Percentiles rank a stretch among this genome's conserved stretches.
Conservation (phyloP, 441 rosid genomes). For the Syzygium syzygioides region DNA sequence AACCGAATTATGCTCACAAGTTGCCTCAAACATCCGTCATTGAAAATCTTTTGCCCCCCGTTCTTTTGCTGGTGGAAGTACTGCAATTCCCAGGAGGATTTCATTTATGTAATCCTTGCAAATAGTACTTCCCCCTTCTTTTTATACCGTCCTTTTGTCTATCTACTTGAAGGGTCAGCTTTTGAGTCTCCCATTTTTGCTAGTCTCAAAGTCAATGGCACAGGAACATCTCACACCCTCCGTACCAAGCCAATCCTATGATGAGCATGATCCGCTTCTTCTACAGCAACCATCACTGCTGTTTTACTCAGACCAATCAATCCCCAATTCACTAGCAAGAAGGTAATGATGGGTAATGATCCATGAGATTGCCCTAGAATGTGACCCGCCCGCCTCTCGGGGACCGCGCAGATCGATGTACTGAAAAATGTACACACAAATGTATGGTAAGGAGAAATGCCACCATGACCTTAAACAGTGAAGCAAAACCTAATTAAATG, state of each 20-base stretch:
- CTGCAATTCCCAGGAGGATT: not conserved
- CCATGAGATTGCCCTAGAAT: not conserved
- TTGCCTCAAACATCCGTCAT: not conserved
- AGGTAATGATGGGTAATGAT: not conserved
- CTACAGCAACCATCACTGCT: not conserved
- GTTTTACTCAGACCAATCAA: not conserved
- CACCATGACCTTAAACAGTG: slow-evolving; percentile 12
- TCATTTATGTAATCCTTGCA: not conserved
- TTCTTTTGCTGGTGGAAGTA: not conserved
- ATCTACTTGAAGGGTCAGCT: not conserved
- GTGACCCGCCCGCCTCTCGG: not conserved
- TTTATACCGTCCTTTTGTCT: not conserved
- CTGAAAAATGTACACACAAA: not conserved
- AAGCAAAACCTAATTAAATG: slow-evolving; percentile 2
- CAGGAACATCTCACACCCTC: not conserved
- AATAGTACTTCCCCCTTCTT: not conserved
- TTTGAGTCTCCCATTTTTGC: not conserved
- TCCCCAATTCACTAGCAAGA: not conserved
- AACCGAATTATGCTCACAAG: not conserved
- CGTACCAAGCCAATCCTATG: not conserved
- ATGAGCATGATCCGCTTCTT: not conserved
- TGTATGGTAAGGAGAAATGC: slow-evolving; percentile 28
- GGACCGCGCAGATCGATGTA: slow-evolving; percentile 1
- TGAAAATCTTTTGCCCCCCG: not conserved
- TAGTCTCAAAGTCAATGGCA: not conserved